Base-by-base conservation (phyloP, 495 filamentous ascomycete genomes). In the Penicillium daleae region DNA sequence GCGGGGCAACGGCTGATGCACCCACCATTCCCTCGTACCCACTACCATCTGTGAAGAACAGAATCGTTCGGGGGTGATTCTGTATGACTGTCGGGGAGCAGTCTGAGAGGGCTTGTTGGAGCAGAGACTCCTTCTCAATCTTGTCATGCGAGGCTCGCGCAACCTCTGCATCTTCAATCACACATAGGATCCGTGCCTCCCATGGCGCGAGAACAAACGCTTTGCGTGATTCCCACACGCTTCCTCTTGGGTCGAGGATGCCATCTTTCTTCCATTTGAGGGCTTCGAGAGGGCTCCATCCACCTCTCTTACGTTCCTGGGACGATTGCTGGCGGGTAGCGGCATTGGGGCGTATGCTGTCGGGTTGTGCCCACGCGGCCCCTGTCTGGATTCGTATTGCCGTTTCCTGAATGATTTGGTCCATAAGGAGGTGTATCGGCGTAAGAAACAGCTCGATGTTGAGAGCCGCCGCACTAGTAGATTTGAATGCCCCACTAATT, bases 401-500 rank as follows among this genome's bases (percentile, higher is more conserved):
- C 17, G 9, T 24, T 48, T 48, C 44, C 21, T 48, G 10, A 6
- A 26, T 48, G 4, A 48, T 26, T 26, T 48, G 9, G 21, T 48
- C 44, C 10, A 48, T 48, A 3, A 24, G 22, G 12, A 48, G 44
- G 9, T 48, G 6, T 10, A 48, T 48, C 13, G 10, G 44, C 26
- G 10, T 22, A 3, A 48, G 5, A 26, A 24, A 48, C 0, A 48
- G 44, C 10, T 48, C 22, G 2, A 44, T 8, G 29, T 31, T 31
- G 29, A 31, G 29, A 3, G 29, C 29, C 7, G 29, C 29, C 29
- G 29, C 29, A 31, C 19, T 44, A 5, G 6, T 44, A 1, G 17
- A 44, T 21, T 44, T 44, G 10, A 44, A 44, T 21, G 56, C 52
- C 0, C 66, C 48, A 17, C 59, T 66, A 10, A 69, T 67, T 1